These are phyloP conservation scores for Infundibulicybe gibba DNA, from an alignment of 768 basidiomycete genomes.

Conservation along the genomic window DNA sequence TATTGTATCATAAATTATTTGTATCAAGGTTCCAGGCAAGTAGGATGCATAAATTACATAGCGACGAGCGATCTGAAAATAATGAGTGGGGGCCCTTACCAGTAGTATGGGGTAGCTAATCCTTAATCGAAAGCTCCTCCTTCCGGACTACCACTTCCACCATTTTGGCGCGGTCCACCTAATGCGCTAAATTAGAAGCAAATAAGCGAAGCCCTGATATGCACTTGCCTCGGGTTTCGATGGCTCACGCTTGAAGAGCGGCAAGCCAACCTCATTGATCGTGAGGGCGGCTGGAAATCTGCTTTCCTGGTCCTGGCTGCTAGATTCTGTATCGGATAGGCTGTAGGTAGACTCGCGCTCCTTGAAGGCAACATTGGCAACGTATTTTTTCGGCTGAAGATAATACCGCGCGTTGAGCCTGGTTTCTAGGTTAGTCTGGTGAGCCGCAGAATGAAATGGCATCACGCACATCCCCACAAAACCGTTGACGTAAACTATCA, in stretches of 20 bases:
- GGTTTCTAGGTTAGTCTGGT: neutral
- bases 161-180: neutral
- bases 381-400: neutral
- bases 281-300: neutral
- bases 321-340: too few species aligned
- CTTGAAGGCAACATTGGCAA: too few species aligned
- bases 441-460: too few species aligned
- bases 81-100: too few species aligned
- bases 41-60: too few species aligned
- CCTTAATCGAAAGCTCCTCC: neutral
- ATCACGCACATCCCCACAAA: neutral
- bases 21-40: too few species aligned
- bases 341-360: too few species aligned
- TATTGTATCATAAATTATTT: too few species aligned
- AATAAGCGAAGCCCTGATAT: neutral
- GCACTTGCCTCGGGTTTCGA: neutral
- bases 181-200: neutral
- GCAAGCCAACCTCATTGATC: neutral
- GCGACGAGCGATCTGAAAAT: too few species aligned
- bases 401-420: neutral
- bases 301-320: too few species aligned
- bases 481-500: neutral
- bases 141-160: neutral
- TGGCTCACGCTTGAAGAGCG: neutral
- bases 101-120: too few species aligned